These are phyloP conservation scores for Aspergillus amoenus DNA, from an alignment of 2,329 filamentous ascomycete species.

Conservation along the genomic window DNA sequence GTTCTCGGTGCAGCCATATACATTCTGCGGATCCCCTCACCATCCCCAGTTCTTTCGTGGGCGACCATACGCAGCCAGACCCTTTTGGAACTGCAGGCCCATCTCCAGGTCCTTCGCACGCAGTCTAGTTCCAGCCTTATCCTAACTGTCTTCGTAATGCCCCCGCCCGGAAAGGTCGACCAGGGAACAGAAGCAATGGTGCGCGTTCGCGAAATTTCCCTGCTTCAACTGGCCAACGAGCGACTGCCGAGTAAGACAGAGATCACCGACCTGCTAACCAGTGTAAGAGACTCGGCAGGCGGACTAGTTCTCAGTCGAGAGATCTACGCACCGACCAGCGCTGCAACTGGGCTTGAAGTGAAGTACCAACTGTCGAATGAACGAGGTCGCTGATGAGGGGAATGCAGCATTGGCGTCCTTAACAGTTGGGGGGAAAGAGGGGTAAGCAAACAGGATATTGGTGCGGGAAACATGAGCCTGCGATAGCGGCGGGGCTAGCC, in stretches of 20 bases:
- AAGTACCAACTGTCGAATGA: background rate
- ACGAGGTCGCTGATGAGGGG: background rate
- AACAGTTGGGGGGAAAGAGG: background rate
- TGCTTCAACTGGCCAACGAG: background rate
- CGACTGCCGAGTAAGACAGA: background rate
- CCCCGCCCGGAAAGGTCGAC: background rate
- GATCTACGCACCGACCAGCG: background rate
- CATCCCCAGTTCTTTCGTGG: background rate
- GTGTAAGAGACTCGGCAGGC: background rate
- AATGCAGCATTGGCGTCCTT: background rate
- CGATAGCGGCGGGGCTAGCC: too few relatives aligned
- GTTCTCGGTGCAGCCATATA: background rate
- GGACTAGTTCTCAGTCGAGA: background rate
- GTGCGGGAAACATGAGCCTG: too few relatives aligned
- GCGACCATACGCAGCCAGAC: background rate
- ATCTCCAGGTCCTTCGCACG: background rate
- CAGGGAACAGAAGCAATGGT: background rate
- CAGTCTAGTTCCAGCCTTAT: background rate
- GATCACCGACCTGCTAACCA: background rate
- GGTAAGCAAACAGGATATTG: background rate
- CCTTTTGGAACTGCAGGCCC: background rate
- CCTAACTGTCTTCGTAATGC: background rate
- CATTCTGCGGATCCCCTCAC: background rate
- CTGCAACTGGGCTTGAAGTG: background rate
- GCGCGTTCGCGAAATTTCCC: constrained; percentile 1